Evolutionary conservation across 495 filamentous ascomycete species (phyloP).

Genomic region (Penicillium turbatum): DNA sequence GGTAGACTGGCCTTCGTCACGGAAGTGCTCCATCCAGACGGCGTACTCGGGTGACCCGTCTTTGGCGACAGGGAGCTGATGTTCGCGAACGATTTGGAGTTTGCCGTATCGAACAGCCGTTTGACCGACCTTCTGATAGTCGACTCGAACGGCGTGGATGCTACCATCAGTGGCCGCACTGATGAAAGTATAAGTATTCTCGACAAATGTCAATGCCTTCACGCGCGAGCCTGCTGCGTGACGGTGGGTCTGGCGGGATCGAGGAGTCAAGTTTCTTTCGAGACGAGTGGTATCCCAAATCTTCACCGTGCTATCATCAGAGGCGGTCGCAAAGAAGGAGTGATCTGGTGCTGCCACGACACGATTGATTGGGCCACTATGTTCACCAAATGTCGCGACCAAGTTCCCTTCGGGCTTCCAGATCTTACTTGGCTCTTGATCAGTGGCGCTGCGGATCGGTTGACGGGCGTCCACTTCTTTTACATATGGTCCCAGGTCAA

Average conservation of each 20-base stretch:
- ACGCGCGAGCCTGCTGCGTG: constrained; percentile 68
- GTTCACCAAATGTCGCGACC: constrained; percentile 84
- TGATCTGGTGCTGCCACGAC: constrained; percentile 86
- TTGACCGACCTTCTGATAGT: constrained; percentile 58
- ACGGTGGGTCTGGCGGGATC: constrained; percentile 80
- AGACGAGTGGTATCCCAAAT: constrained; percentile 90
- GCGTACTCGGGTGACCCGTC: constrained; percentile 60
- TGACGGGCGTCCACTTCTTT: constrained; percentile 60
- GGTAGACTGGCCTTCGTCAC: constrained; percentile 71
- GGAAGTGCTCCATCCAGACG: constrained; percentile 90
- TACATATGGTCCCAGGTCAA: constrained; percentile 72
- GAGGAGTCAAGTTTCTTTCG: constrained; percentile 82
- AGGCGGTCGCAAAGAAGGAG: constrained; percentile 87
- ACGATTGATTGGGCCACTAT: constrained; percentile 75
- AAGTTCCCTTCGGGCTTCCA: constrained; percentile 85
- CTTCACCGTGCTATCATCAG: constrained; percentile 87
- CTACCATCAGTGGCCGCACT: constrained; percentile 88
- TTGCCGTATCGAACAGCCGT: constrained; percentile 67
- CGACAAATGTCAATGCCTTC: constrained; percentile 79
- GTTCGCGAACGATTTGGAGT: constrained; percentile 69
- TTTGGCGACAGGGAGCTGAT: constrained; percentile 58
- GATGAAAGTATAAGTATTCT: constrained; percentile 89
- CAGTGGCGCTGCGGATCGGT: constrained; percentile 58
- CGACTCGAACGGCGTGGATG: constrained; percentile 83
- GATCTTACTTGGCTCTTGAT: constrained; percentile 45